Conservation (phyloP, 768 basidiomycete species). For the Leccinum subtestaceum region DNA sequence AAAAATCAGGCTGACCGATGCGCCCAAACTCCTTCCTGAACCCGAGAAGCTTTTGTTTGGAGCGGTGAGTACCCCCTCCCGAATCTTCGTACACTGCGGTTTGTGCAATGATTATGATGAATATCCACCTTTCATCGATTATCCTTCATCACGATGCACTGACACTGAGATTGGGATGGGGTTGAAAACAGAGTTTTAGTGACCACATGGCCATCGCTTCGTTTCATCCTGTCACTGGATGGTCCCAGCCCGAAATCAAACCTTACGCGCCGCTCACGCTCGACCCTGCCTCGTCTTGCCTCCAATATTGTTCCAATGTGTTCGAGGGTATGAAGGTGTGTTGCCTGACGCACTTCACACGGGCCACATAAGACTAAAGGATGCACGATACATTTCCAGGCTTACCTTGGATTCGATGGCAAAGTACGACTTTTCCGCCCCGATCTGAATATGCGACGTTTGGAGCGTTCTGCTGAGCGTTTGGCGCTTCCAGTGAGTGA, state of each 20-base stretch:
- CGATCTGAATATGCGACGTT: slow-evolving; percentile 79
- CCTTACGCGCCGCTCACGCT: slow-evolving; percentile 61
- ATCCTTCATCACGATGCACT: not conserved
- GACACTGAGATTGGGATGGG: not conserved
- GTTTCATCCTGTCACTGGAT: slow-evolving; percentile 63
- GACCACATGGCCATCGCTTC: slow-evolving; percentile 77
- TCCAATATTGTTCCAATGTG: no score
- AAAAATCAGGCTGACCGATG: slow-evolving; percentile 42
- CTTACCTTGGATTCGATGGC: slow-evolving; percentile 66
- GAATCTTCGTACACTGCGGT: not conserved
- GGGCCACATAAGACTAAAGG: no score
- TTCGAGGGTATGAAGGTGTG: no score
- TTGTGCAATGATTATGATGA: not conserved
- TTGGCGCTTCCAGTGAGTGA: slow-evolving; percentile 65
- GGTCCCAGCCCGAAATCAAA: slow-evolving; percentile 71
- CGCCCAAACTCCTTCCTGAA: slow-evolving; percentile 50
- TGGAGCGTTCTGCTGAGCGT: slow-evolving; percentile 65
- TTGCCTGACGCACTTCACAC: no score
- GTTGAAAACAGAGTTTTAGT: slow-evolving; percentile 18
- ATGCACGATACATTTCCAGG: no score
- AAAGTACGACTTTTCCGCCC: slow-evolving; percentile 79
- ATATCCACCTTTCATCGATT: not conserved
- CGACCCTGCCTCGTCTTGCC: slow-evolving; percentile 47
- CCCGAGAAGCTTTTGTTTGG: slow-evolving; percentile 55
- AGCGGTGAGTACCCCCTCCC: slow-evolving; percentile 37